phyloP scores from a whole-genome alignment of 495 filamentous ascomycete genomes.

The Letharia columbiana region DNA sequence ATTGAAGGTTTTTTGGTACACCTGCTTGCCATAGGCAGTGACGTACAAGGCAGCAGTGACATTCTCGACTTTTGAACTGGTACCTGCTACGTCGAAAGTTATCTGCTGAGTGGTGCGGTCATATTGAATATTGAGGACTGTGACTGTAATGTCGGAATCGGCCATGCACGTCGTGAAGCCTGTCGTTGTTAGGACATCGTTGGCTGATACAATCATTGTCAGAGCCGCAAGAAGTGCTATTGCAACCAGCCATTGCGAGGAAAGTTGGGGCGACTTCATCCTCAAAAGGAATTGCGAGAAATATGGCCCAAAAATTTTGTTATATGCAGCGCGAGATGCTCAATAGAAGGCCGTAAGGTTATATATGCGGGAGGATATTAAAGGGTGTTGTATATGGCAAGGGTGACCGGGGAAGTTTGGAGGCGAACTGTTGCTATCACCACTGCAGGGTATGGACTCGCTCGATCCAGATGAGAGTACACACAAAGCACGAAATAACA shows the following conservation, averaged over 20 bases:
- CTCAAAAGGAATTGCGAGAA: neutral
- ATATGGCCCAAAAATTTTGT: neutral
- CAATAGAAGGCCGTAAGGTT: neutral
- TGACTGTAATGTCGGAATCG: slow-evolving; percentile 58
- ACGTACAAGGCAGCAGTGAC: slow-evolving; percentile 73
- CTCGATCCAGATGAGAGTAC: neutral
- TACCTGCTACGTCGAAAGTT: slow-evolving; percentile 75
- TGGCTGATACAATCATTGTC: slow-evolving; percentile 42
- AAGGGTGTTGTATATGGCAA: neutral
- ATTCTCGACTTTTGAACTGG: slow-evolving; percentile 64
- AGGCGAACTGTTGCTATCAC: neutral
- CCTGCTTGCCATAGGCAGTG: slow-evolving; percentile 73
- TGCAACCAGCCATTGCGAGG: slow-evolving; percentile 9
- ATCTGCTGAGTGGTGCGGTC: slow-evolving; percentile 62
- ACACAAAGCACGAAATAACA: neutral
- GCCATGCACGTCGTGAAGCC: slow-evolving; percentile 70
- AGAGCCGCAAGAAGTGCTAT: slow-evolving; percentile 24
- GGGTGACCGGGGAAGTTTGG: neutral
- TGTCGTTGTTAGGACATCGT: slow-evolving; percentile 66
- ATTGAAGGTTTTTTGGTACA: slow-evolving; percentile 75
- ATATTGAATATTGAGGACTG: slow-evolving; percentile 69
- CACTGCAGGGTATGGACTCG: neutral
- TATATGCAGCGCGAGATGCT: neutral
- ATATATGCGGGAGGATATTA: neutral
- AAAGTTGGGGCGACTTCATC: slow-evolving; percentile 9